Conservation (phyloP, 768 basidiomycete species). For the Termitomyces sp. region DNA sequence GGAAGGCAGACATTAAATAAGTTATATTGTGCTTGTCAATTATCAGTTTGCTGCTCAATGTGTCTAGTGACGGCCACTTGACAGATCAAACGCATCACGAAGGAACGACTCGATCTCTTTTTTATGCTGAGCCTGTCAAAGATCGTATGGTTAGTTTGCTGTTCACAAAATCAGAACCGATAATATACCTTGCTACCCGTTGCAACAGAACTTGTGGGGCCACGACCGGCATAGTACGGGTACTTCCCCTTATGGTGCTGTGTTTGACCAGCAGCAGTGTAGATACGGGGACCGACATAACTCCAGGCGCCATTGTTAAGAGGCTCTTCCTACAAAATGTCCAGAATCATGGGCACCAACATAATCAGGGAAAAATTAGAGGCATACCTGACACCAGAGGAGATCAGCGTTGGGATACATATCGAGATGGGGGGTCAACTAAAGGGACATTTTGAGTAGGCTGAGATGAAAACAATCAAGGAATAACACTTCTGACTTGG, state of each 20-base stretch:
- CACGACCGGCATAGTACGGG: constrained; percentile 87
- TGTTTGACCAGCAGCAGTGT: constrained; percentile 89
- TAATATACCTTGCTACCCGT: constrained; percentile 77
- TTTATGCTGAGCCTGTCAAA: constrained; percentile 69
- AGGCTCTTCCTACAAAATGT: constrained; percentile 68
- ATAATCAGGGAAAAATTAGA: background rate
- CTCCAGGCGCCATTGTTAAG: constrained; percentile 98
- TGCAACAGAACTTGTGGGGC: constrained; percentile 87
- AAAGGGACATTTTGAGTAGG: constrained; percentile 2
- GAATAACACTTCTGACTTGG: constrained; percentile 42
- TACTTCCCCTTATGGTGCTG: constrained; percentile 89
- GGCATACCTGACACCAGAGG: constrained; percentile 80
- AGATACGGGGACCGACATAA: constrained; percentile 88
- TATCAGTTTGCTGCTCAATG: background rate
- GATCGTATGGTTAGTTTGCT: constrained; percentile 2
- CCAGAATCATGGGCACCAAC: background rate
- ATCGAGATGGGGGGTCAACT: constrained; percentile 93
- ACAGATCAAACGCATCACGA: constrained; percentile 46
- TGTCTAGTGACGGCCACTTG: constrained; percentile 3
- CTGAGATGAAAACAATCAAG: background rate
- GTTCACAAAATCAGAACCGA: constrained; percentile 3
- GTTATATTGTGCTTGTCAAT: background rate
- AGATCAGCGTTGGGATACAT: constrained; percentile 93
- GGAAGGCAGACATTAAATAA: background rate
- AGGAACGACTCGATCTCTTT: constrained; percentile 83